Conservation (phyloP, 83 land plant genomes). For the Thuja plicata region DNA sequence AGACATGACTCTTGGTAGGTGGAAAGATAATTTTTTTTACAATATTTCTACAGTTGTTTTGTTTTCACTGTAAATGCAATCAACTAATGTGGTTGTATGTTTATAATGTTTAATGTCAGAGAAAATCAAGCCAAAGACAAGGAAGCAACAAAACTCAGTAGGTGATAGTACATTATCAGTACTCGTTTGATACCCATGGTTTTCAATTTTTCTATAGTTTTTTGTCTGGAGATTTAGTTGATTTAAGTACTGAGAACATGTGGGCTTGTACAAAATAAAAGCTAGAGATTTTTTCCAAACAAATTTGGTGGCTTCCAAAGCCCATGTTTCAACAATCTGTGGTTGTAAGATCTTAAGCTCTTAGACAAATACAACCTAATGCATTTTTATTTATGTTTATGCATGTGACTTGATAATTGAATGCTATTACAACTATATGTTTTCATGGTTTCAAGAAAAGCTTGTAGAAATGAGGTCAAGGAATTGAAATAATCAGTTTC, state of each 20-base stretch:
- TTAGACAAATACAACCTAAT: constrained; percentile 48
- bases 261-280: constrained; percentile 30
- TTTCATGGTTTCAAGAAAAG: constrained; percentile 27
- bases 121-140: constrained; percentile 24
- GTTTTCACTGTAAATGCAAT: constrained; percentile 20
- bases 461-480: constrained; percentile 66
- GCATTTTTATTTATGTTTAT: neutral
- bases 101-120: constrained; percentile 58
- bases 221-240: neutral
- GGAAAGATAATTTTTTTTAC: neutral
- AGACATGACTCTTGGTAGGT: constrained; percentile 64
- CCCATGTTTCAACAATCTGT: constrained; percentile 27
- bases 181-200: neutral
- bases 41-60: neutral
- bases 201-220: neutral
- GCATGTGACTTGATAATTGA: neutral
- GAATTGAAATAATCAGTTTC: constrained; percentile 45
- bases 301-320: constrained; percentile 21
- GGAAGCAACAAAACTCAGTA: constrained; percentile 37
- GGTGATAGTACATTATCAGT: constrained; percentile 6
- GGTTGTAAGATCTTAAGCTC: constrained; percentile 39
- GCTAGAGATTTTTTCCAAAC: constrained; percentile 19
- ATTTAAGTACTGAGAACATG: neutral
- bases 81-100: neutral
- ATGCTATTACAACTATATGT: neutral